Evolutionary conservation across 129 eudicot genomes (phyloP), one percentile per base, ranked within the genome.

Genomic region (Arctium lappa): DNA sequence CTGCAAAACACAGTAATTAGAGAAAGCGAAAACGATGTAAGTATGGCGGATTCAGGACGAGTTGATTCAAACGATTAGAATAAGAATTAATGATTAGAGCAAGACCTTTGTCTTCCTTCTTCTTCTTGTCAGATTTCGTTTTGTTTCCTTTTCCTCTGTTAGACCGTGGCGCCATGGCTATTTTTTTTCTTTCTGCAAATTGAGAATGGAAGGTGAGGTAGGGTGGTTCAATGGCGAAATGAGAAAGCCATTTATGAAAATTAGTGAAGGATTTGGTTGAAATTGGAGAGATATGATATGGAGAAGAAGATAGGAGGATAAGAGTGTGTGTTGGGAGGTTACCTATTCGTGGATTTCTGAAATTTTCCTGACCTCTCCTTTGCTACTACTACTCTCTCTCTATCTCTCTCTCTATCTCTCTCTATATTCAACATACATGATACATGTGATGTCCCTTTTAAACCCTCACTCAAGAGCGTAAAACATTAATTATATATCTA

Each of bases 71-170:
- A 50, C 8, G 73, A 38, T 13, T 12, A 38, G 10, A 33, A 31
- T 1, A 32, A 13, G 0, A 37, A 73, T 1, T 42, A n/a, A 72
- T 0, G 2, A 7, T 3, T 22, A 74, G 18, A 74, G 18, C 40
- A 15, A 37, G 4, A 95, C 99, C 97, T 88, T 95, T 95, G 53
- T 95, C 99, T 86, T 95, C 98, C 79, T 90, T 95, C 88, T 95
- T 93, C 91, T 86, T 95, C 98, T 89, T 93, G 16, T 95, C 99
- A 32, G 86, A 16, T 65, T 91, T 95, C 30, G 86, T 74, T 84
- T 89, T 95, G 85, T 88, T 92, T 34, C 98, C 99, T 82, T 90
- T 95, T n/a, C 92, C 94, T 88, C 93, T 91, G 65, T 88, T 85
- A 0, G 99, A 93, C 90, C 92, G 91, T 6, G 99, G 99, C 77